phyloP scores from a whole-genome alignment of 2,329 filamentous ascomycete genomes.

The Eutypella sp. region DNA sequence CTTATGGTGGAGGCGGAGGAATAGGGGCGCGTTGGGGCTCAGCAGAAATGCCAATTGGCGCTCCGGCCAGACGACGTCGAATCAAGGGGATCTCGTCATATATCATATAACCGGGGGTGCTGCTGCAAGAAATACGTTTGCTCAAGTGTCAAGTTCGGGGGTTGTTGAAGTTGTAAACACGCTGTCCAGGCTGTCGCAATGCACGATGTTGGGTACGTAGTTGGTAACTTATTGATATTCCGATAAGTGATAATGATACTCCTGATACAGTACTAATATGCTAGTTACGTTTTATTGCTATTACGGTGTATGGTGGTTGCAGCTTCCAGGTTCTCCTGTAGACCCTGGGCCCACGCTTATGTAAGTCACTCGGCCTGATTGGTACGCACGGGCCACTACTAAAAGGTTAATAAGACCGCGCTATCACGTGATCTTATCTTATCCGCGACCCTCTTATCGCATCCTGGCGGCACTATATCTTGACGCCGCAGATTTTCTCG shows the following conservation, averaged over 20 bases:
- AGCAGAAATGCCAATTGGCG: conserved; percentile 25
- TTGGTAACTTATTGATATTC: too few species aligned
- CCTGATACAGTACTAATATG: too few species aligned
- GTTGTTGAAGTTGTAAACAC: neutral
- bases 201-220: too few species aligned
- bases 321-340: neutral
- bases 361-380: neutral
- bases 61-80: conserved; percentile 22
- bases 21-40: conserved; percentile 13
- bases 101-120: neutral
- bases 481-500: conserved; percentile 4
- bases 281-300: too few species aligned
- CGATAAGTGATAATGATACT: too few species aligned
- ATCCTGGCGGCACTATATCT: too few species aligned
- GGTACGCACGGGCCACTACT: neutral
- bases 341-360: neutral
- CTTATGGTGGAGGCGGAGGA: conserved; percentile 18
- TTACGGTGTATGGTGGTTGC: neutral
- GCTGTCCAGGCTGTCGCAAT: neutral
- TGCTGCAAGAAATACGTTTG: neutral
- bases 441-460: conserved; percentile 12
- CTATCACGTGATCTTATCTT: conserved; percentile 15
- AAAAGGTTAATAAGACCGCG: too few species aligned
- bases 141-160: too few species aligned
- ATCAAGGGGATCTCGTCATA: conserved; percentile 6